Conservation (phyloP, 768 basidiomycete genomes). For the Mycena leptocephala region DNA sequence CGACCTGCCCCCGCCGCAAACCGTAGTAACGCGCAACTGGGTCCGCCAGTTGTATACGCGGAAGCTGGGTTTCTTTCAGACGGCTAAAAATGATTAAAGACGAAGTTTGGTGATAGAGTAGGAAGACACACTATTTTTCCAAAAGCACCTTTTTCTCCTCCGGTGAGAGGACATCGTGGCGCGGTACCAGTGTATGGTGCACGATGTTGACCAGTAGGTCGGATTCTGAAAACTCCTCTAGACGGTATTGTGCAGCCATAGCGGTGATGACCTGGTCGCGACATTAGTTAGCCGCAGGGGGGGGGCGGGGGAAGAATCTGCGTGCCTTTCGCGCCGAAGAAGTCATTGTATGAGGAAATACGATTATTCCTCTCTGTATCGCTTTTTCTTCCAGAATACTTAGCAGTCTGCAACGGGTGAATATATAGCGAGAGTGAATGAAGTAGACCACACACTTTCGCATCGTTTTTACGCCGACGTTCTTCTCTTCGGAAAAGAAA, state of each 20-base stretch:
- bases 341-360: conserved; percentile 97
- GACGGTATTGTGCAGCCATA: conserved; percentile 87
- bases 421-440: neutral
- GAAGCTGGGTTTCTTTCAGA: conserved; percentile 97
- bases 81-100: conserved; percentile 70
- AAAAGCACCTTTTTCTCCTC: conserved; percentile 92
- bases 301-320: neutral
- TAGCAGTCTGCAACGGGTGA: conserved; percentile 75
- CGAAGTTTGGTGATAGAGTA: conserved; percentile 14
- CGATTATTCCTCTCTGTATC: conserved; percentile 93
- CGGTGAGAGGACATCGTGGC: conserved; percentile 87
- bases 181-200: conserved; percentile 94
- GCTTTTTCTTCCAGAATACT: conserved; percentile 92
- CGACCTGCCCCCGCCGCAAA: conserved; percentile 94
- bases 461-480: conserved; percentile 98
- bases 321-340: conserved; percentile 94
- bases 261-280: conserved; percentile 87
- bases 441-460: conserved; percentile 79
- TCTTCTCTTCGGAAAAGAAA: conserved; percentile 96
- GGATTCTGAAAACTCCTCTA: conserved; percentile 97
- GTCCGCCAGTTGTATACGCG: conserved; percentile 95
- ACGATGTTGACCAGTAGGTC: conserved; percentile 98
- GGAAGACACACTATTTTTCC: conserved; percentile 88
- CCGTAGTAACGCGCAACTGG: conserved; percentile 99
- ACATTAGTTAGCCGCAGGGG: conserved; percentile 29